These are phyloP conservation scores for Raffaelea albimanens DNA, from an alignment of 2,329 filamentous ascomycete genomes.

Conservation along the genomic window DNA sequence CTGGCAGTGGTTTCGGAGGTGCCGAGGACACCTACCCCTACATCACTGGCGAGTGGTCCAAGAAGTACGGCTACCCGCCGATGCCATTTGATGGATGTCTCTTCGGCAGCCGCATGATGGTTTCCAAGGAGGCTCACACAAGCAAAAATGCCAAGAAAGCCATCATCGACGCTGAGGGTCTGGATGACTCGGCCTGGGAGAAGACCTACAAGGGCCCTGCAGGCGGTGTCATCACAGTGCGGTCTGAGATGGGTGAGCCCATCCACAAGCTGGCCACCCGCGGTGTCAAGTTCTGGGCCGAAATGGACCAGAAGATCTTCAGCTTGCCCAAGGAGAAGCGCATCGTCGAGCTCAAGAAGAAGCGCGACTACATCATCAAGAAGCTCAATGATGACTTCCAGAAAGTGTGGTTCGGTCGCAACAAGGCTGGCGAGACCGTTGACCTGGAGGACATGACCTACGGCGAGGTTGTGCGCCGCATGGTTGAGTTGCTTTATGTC, in stretches of 20 bases:
- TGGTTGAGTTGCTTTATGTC: constrained; percentile 86
- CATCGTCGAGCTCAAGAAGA: constrained; percentile 77
- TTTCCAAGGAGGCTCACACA: constrained; percentile 83
- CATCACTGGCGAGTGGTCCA: constrained; percentile 82
- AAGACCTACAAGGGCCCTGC: constrained; percentile 86
- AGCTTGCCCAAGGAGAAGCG: constrained; percentile 91
- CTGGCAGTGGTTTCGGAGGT: constrained; percentile 85
- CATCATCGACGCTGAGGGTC: constrained; percentile 75
- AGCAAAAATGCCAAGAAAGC: constrained; percentile 82
- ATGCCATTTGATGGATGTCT: constrained; percentile 94
- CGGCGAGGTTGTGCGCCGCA: constrained; percentile 71
- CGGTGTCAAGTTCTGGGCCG: constrained; percentile 92
- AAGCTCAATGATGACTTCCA: constrained; percentile 95
- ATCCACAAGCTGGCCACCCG: constrained; percentile 98
- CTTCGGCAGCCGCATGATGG: constrained; percentile 91
- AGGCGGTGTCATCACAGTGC: constrained; percentile 90
- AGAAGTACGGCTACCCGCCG: constrained; percentile 73
- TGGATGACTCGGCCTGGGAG: constrained; percentile 80
- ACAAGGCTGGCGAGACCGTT: constrained; percentile 68
- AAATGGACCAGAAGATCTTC: constrained; percentile 99
- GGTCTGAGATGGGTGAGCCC: constrained; percentile 98
- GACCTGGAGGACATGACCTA: constrained; percentile 97
- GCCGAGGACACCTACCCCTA: constrained; percentile 89
- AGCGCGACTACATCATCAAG: constrained; percentile 84
- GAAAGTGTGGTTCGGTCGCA: constrained; percentile 91